Conservation (phyloP, 345 rosid species). For the Pseudoturritis turrita region DNA sequence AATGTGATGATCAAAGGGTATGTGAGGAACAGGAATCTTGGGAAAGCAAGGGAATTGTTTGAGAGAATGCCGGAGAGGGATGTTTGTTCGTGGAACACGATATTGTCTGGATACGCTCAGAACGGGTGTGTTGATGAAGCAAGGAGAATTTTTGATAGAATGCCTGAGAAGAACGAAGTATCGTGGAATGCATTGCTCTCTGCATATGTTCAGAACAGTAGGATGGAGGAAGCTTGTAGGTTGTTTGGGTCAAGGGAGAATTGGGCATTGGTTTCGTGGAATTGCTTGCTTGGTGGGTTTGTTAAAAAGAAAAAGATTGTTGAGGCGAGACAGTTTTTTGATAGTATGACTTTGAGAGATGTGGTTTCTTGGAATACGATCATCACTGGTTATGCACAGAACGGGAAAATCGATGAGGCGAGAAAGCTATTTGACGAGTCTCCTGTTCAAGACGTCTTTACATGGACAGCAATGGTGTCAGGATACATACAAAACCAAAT, state of each 20-base stretch:
- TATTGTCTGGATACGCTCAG: conserved; percentile 63
- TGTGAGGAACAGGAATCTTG: conserved; percentile 49
- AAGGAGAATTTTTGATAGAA: conserved; percentile 45
- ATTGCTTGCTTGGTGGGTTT: conserved; percentile 62
- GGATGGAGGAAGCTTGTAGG: conserved; percentile 47
- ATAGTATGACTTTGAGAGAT: conserved; percentile 45
- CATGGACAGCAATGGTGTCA: conserved; percentile 68
- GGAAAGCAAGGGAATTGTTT: conserved; percentile 49
- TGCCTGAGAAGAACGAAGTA: conserved; percentile 47
- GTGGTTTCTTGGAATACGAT: conserved; percentile 60
- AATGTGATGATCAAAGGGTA: conserved; percentile 65
- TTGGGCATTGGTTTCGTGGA: conserved; percentile 67
- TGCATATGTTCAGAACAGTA: conserved; percentile 59
- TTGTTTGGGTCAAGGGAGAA: conserved; percentile 43
- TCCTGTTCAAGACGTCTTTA: conserved; percentile 54
- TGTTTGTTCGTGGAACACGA: conserved; percentile 68
- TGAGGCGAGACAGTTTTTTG: conserved; percentile 47
- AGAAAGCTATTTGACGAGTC: conserved; percentile 46
- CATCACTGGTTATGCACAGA: conserved; percentile 60
- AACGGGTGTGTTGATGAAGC: conserved; percentile 55
- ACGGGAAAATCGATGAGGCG: conserved; percentile 46
- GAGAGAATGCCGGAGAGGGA: conserved; percentile 51
- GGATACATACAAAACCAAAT: conserved; percentile 54
- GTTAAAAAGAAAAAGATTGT: conserved; percentile 42
- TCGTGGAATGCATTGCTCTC: conserved; percentile 63